Base-by-base conservation (phyloP, 352 stramenopile genomes). In the Globisporangium okanoganense region DNA sequence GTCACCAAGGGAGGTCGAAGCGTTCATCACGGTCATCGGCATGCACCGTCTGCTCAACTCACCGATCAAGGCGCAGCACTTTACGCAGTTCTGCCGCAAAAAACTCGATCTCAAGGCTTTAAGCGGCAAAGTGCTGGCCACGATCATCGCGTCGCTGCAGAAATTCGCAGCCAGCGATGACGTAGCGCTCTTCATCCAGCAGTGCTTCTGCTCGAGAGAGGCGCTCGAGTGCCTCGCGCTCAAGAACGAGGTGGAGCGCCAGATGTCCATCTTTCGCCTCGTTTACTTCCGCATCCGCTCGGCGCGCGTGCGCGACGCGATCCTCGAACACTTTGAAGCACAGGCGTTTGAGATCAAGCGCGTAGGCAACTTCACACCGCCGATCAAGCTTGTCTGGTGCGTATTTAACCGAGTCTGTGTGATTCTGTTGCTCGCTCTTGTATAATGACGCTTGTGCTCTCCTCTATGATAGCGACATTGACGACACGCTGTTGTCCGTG, bases 401-500 rank as follows among this genome's bases (percentile, higher is more conserved):
- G 76, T 60, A 22, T n/a, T 14, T 38, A 1, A 14, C 29, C 29
- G 29, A 33, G 29, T 33, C 29, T 33, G 5, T 14, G 18, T 35
- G 7, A 20, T 0, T 45, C 1, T 58, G 8, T 25, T 53, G 24
- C 25, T 33, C 6, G 29, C 6, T 33, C 29, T 33, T 33, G 6
- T 6, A 7, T 7, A 33, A 3, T 33, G 29, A 33, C 29, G 27
- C 27, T 14, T 41, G 9, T 44, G 7, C 12, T 43, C 18, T 51
- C 3, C 14, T 9, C n/a, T 7, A 25, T 12, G 2, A 16, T 56
- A 92, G 83, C 63, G 84, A 93, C 56, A 93, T 93, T 58, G 84
- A 93, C 57, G 84, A 93, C 64, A 93, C 84, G 36, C 73, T 93
- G 69, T 69, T 90, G 10, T 85, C 81, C 5, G 76, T 80, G 22